phyloP scores from a whole-genome alignment of 2,329 filamentous ascomycete genomes.

The Zasmidium citrigriseum region DNA sequence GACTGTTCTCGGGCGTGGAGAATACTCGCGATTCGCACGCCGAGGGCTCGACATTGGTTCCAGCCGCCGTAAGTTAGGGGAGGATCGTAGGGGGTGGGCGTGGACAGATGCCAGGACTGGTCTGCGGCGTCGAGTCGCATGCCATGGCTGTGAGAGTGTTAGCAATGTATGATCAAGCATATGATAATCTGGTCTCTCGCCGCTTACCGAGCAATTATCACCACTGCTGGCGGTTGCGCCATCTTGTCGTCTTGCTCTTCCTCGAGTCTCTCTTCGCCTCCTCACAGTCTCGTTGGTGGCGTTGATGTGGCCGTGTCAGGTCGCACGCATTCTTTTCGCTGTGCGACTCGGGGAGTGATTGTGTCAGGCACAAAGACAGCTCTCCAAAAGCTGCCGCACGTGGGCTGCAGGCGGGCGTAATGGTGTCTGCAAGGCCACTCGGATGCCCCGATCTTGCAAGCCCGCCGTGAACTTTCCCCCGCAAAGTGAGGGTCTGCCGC shows the following conservation, averaged over 20 bases:
- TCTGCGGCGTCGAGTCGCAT: conserved; percentile 92
- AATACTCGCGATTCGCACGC: conserved; percentile 78
- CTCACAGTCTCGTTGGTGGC: not conserved
- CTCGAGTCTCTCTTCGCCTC: not conserved
- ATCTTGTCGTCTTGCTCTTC: not conserved
- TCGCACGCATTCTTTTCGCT: not conserved
- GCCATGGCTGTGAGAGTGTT: conserved; percentile 66
- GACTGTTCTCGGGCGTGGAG: conserved; percentile 53
- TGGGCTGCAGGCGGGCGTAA: not conserved
- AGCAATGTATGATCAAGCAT: conserved; percentile 3
- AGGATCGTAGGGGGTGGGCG: conserved; percentile 91
- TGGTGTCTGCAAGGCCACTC: not conserved
- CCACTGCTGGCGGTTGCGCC: conserved; percentile 47
- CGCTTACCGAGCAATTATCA: conserved; percentile 52
- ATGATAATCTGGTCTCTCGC: conserved; percentile 5
- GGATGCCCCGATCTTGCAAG: not conserved
- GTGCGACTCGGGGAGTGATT: not conserved
- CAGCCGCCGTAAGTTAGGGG: conserved; percentile 94
- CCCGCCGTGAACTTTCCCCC: no score
- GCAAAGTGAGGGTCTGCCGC: no score
- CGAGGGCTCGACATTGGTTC: conserved; percentile 80
- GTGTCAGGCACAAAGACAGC: not conserved
- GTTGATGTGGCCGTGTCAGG: not conserved
- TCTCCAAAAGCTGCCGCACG: not conserved
- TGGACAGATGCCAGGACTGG: conserved; percentile 91